Percentiles rank a stretch among this genome's conserved stretches.
phyloP scores from a whole-genome alignment of 768 basidiomycete genomes.

The Porpolomopsis calyptriformis region DNA sequence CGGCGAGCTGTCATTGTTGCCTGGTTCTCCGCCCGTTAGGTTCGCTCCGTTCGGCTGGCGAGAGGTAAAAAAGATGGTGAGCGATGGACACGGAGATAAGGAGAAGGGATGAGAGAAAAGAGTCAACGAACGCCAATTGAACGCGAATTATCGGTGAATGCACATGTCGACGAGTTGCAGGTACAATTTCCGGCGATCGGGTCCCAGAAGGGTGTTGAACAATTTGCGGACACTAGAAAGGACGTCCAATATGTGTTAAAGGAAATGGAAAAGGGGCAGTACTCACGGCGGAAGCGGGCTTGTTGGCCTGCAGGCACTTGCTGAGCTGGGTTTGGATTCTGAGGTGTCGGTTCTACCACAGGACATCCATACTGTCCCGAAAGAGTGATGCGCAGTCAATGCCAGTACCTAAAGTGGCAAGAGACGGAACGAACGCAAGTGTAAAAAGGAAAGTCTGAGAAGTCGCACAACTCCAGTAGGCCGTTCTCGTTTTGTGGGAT shows the following conservation, averaged over 20 bases:
- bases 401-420: constrained; percentile 9
- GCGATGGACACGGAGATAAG: constrained; percentile 2
- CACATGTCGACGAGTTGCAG: constrained; percentile 46
- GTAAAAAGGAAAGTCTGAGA: constrained; percentile 68
- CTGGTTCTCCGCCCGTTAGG: constrained; percentile 50
- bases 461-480: constrained; percentile 48
- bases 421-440: constrained; percentile 46
- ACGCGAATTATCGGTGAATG: constrained; percentile 52
- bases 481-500: constrained; percentile 59
- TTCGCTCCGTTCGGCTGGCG: constrained; percentile 56
- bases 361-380: constrained; percentile 64
- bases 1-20: constrained; percentile 21
- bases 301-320: constrained; percentile 32
- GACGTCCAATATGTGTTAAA: background rate
- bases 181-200: constrained; percentile 56
- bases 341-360: constrained; percentile 35
- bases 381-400: background rate
- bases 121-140: constrained; percentile 47
- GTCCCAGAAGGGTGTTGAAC: constrained; percentile 76
- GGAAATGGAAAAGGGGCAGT: background rate
- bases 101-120: too few relatives aligned
- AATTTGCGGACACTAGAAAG: constrained; percentile 51
- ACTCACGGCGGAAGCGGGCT: constrained; percentile 46
- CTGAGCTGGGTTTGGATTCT: constrained; percentile 60
- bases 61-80: constrained; percentile 6